A percentile compares a stretch with the other conserved stretches of the same genome.
Evolutionary conservation across 2,329 filamentous ascomycete genomes (phyloP).

Genomic region (Cytospora piceicola): DNA sequence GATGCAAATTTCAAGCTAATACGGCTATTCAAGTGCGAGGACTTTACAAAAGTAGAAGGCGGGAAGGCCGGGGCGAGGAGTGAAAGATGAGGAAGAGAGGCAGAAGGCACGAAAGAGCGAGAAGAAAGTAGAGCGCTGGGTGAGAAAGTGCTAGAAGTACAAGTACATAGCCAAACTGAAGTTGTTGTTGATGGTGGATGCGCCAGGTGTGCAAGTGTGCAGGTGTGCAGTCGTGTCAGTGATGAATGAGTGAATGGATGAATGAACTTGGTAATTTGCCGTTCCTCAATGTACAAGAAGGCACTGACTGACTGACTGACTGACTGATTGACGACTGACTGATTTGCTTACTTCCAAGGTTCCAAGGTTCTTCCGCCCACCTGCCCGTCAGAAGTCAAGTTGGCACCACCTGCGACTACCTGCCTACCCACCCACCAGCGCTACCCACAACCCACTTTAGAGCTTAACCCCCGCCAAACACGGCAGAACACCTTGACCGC

Average conservation of each 20-base stretch:
- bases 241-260: not conserved
- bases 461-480: conserved; percentile 18
- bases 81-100: not conserved
- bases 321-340: too few relatives aligned
- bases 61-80: not conserved
- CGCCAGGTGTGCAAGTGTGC: not conserved
- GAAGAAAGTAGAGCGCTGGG: conserved; percentile 2
- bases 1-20: conserved; percentile 8
- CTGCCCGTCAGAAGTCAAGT: not conserved
- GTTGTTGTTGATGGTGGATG: not conserved
- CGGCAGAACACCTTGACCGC: conserved; percentile 35
- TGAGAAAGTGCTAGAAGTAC: conserved; percentile 8
- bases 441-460: conserved; percentile 5
- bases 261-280: not conserved
- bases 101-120: not conserved
- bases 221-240: not conserved
- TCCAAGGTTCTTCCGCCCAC: not conserved
- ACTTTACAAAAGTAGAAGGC: not conserved
- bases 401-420: too few relatives aligned
- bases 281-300: not conserved
- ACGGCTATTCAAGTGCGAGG: not conserved
- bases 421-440: not conserved
- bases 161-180: not conserved
- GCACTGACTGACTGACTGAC: too few relatives aligned
- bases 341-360: too few relatives aligned